Percentiles rank a stretch among this genome's conserved stretches.
phyloP scores from a whole-genome alignment of 306 rosid genomes.

The Purshia tridentata region DNA sequence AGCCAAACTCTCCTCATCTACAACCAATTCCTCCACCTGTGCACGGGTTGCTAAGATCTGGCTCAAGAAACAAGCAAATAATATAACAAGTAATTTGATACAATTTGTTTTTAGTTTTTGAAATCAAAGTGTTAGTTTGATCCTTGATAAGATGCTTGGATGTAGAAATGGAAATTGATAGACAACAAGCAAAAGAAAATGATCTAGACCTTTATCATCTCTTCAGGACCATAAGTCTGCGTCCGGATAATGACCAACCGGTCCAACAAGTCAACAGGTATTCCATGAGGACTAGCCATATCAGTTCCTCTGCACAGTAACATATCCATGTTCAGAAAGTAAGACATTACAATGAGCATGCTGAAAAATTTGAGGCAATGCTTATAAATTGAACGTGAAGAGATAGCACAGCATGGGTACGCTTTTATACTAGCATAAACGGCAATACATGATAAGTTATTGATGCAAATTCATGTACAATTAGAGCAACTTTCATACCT shows the following conservation, averaged over 20 bases:
- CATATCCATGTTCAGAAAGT: conserved; percentile 27
- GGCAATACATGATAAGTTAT: not conserved
- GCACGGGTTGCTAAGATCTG: conserved; percentile 91
- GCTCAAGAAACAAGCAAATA: conserved; percentile 23
- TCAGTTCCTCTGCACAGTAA: conserved; percentile 70
- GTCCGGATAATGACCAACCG: conserved; percentile 85
- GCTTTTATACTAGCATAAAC: not conserved
- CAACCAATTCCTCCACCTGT: conserved; percentile 80
- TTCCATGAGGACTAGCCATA: conserved; percentile 97
- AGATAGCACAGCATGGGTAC: not conserved
- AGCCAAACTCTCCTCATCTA: conserved; percentile 92
- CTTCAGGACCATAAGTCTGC: conserved; percentile 79
- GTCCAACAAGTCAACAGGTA: conserved; percentile 93
- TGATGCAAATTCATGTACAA: not conserved
- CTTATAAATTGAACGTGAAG: not conserved
- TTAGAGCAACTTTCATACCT: conserved; percentile 50
- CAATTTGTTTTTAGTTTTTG: too few species aligned
- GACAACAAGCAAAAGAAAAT: conserved; percentile 1
- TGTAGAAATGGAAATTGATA: not conserved
- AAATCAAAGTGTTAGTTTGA: not conserved
- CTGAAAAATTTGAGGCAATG: not conserved
- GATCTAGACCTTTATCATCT: conserved; percentile 77
- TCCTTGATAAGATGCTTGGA: not conserved
- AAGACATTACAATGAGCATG: not conserved
- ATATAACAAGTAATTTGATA: conserved; percentile 10